Percentiles rank a stretch among this genome's conserved stretches.
Evolutionary conservation across 495 filamentous ascomycete genomes (phyloP).

Genomic region (Pyrenula massariospora): DNA sequence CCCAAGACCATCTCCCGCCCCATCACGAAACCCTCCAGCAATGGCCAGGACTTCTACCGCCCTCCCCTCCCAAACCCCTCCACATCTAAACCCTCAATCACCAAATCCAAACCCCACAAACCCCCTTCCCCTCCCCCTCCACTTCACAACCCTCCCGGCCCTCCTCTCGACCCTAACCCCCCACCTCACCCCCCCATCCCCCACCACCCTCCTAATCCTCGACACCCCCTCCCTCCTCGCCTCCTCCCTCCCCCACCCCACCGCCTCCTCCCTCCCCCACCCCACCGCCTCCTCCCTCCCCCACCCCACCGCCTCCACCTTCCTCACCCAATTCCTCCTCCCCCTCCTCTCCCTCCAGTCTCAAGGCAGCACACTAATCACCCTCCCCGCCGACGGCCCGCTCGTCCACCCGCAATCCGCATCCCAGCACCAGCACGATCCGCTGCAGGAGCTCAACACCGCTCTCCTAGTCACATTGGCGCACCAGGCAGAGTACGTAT

Average conservation of each 20-base stretch:
- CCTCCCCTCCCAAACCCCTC: background rate
- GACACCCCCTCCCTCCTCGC: background rate
- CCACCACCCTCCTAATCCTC: background rate
- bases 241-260: background rate
- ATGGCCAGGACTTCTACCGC: background rate
- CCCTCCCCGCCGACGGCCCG: conserved; percentile 57
- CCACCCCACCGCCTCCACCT: conserved; percentile 11
- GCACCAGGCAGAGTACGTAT: conserved; percentile 58
- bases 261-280: conserved; percentile 21
- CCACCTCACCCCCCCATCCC: conserved; percentile 3
- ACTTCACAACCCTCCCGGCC: conserved; percentile 2
- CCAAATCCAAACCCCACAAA: too few relatives aligned
- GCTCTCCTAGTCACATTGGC: conserved; percentile 49
- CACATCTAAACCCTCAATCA: background rate
- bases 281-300: conserved; percentile 40
- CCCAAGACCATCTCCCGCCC: conserved; percentile 3
- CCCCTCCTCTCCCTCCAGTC: conserved; percentile 2
- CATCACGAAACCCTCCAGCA: background rate
- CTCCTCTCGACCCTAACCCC: background rate
- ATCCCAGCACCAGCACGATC: conserved; percentile 1
- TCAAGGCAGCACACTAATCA: conserved; percentile 51
- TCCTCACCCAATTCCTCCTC: conserved; percentile 5
- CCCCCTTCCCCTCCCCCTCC: background rate
- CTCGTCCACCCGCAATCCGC: too few relatives aligned
- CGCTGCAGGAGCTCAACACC: conserved; percentile 44